Conservation (phyloP, 2,329 filamentous ascomycete species). For the Tothia fuscella region DNA sequence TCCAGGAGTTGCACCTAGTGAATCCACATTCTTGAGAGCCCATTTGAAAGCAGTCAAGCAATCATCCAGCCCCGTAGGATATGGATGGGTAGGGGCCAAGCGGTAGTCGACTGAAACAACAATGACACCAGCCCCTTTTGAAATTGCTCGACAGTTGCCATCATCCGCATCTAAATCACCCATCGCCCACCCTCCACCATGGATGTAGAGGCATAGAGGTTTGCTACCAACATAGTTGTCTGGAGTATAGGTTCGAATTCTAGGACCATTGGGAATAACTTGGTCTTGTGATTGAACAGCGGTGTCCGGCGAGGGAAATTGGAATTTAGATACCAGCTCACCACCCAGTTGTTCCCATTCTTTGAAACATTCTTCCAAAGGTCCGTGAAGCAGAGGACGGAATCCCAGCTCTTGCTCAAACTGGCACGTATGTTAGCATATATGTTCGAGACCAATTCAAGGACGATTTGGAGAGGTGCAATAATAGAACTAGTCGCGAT, state of each 20-base stretch:
- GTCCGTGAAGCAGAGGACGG: slow-evolving; percentile 18
- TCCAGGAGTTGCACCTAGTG: slow-evolving; percentile 16
- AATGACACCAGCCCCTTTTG: slow-evolving; percentile 19
- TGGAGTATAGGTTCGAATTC: slow-evolving; percentile 25
- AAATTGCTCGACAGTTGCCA: slow-evolving; percentile 17
- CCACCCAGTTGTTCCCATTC: slow-evolving; percentile 16
- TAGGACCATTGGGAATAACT: slow-evolving; percentile 18
- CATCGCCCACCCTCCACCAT: slow-evolving; percentile 28
- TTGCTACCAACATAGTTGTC: slow-evolving; percentile 20
- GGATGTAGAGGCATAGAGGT: slow-evolving; percentile 24
- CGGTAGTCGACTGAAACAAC: slow-evolving; percentile 26
- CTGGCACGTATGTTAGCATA: no score
- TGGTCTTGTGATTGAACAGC: slow-evolving; percentile 22
- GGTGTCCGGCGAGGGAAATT: slow-evolving; percentile 21
- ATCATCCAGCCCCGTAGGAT: slow-evolving; percentile 24
- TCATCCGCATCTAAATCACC: slow-evolving; percentile 25
- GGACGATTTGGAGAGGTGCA: no score
- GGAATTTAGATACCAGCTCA: slow-evolving; percentile 18
- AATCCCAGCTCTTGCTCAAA: slow-evolving; percentile 22
- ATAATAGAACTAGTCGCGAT: no score
- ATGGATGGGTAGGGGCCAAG: slow-evolving; percentile 24
- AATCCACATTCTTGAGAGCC: slow-evolving; percentile 19
- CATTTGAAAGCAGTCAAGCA: slow-evolving; percentile 23
- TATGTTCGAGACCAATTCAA: no score
- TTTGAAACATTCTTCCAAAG: slow-evolving; percentile 16